Evolutionary conservation across 441 rosid species (phyloP).

Genomic region (Adansonia madagascariensis): DNA sequence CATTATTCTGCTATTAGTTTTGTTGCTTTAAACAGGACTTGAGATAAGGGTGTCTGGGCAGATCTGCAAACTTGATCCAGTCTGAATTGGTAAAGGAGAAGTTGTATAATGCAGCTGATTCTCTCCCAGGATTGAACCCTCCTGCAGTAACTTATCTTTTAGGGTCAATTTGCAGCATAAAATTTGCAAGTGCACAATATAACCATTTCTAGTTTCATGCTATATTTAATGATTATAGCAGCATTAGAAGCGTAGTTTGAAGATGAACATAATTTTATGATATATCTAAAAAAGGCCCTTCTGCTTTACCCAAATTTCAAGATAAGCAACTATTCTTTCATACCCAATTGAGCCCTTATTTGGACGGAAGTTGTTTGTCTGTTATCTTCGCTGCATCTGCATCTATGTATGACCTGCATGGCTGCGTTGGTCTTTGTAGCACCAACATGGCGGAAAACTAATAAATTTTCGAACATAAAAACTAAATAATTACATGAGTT

Average conservation of each 20-base stretch:
- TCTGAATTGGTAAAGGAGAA: constrained; percentile 8
- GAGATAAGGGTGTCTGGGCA: not conserved
- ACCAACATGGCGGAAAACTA: not conserved
- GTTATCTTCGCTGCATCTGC: not conserved
- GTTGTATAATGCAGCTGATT: not conserved
- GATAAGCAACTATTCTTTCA: not conserved
- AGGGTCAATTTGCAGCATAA: not conserved
- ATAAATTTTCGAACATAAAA: constrained; percentile 7
- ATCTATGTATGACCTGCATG: not conserved
- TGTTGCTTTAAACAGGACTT: constrained; percentile 7
- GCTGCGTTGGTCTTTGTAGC: not conserved
- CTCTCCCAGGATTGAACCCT: constrained; percentile 5
- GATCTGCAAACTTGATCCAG: not conserved
- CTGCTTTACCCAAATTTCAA: constrained; percentile 7
- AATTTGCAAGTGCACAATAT: not conserved
- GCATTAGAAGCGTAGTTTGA: constrained; percentile 6
- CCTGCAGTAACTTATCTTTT: not conserved
- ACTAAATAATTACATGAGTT: not conserved
- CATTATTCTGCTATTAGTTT: constrained; percentile 25
- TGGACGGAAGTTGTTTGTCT: not conserved
- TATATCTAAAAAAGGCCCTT: not conserved
- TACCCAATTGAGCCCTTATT: constrained; percentile 7
- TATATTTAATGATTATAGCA: not conserved
- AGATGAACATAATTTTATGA: not conserved
- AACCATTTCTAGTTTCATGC: constrained; percentile 5